Evolutionary conservation across 2,329 filamentous ascomycete species (phyloP), one percentile per base, ranked within the genome.

Genomic region (Fusarium phyllophilum): DNA sequence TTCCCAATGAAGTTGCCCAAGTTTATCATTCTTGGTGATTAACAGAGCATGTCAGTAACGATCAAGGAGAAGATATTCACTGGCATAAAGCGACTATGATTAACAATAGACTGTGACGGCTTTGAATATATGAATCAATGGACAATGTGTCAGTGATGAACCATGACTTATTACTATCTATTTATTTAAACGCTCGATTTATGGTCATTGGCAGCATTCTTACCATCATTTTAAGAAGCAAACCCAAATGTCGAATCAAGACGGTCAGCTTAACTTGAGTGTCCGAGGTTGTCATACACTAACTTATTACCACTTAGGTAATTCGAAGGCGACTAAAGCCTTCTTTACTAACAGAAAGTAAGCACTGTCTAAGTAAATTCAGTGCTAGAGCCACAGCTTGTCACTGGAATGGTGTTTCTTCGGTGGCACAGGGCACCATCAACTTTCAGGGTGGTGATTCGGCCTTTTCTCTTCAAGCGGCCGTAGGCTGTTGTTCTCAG

Each of bases 21-120:
- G 8, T 29, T 29, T 4, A 20, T 11, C 14, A 6, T 29, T 20
- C 13, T 15, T 7, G 11, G 26, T 22, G 26, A 48, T 29, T 48
- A 8, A 15, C 13, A 22, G 9, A 6, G 11, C 0, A 6, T 20
- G 6, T 13, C 42, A 11, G 13, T 10, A 22, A 14, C 29, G 4
- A 29, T 14, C 13, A 48, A 9, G 45, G 4, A 3, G 13, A 0
- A 6, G 6, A 29, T 22, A 11, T 2, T 48, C 24, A 46, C 12
- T 26, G 4, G 9, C 45, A 15, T 15, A 48, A 5, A 22, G 26
- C 20, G 4, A 49, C 45, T 4, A 22, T 49, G 29, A 49, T n/a
- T 14, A 12, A 33, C 10, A 31, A n/a, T 12, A 13, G 22, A 33
- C 20, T 31, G 20, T 20, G 20, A 9, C 26, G 18, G 45, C 26